Conservation (phyloP, 116 monocot species). For the Thalassia testudinum region DNA sequence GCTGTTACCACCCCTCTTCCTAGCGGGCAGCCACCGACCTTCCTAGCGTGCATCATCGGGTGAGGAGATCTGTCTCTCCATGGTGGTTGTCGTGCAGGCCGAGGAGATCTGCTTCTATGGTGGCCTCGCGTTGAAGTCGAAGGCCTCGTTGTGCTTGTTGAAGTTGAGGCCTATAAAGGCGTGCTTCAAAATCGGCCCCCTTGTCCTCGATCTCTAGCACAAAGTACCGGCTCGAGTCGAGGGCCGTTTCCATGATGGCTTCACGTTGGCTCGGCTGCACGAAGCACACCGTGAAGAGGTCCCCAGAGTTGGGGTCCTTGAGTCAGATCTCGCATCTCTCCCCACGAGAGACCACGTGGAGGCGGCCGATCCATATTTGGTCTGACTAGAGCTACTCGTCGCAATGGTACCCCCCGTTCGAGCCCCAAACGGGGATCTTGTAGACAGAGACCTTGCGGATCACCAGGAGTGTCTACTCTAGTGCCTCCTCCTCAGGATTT, state of each 20-base stretch:
- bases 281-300: slow-evolving; percentile 88
- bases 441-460: slow-evolving; percentile 81
- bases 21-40: too few species aligned
- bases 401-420: slow-evolving; percentile 83
- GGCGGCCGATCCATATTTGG: slow-evolving; percentile 92
- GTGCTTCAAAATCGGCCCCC: slow-evolving; percentile 71
- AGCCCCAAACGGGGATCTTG: slow-evolving; percentile 82
- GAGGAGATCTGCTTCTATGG: too few species aligned
- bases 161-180: slow-evolving; percentile 87
- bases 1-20: too few species aligned
- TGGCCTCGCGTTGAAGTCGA: slow-evolving; percentile 96
- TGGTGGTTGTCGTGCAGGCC: too few species aligned
- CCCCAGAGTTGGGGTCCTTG: slow-evolving; percentile 81
- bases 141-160: slow-evolving; percentile 83
- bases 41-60: too few species aligned
- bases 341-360: slow-evolving; percentile 79
- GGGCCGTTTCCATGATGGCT: slow-evolving; percentile 63
- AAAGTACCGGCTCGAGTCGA: slow-evolving; percentile 86
- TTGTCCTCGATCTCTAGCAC: slow-evolving; percentile 91
- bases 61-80: too few species aligned
- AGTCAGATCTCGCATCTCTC: slow-evolving; percentile 89
- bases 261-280: slow-evolving; percentile 50
- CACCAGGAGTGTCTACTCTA: too few species aligned
- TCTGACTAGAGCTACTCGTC: slow-evolving; percentile 96
- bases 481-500: too few species aligned